Conservation (phyloP, 345 rosid species). For the Excoecaria agallocha region DNA sequence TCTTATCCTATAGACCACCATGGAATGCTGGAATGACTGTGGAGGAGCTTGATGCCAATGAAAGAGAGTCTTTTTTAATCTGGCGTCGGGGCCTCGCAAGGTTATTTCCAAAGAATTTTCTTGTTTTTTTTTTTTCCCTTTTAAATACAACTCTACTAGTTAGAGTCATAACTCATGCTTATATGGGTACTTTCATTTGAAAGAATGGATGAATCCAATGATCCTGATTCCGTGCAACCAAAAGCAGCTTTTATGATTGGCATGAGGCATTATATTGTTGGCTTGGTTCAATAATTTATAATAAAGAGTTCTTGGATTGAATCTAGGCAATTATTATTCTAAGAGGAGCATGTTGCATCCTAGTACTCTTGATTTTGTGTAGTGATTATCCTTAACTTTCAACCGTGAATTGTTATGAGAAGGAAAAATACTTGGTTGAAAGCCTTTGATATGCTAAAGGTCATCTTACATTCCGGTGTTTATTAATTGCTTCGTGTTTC, state of each 20-base stretch:
- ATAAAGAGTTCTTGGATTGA: too few species aligned
- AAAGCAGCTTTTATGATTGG: too few species aligned
- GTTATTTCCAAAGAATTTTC: conserved; percentile 30
- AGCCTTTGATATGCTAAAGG: not conserved
- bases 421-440: not conserved
- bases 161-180: not conserved
- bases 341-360: too few species aligned
- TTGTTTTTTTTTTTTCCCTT: not conserved
- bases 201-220: too few species aligned
- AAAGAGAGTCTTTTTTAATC: conserved; percentile 58
- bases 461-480: not conserved
- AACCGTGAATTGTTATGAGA: not conserved
- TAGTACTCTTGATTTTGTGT: not conserved
- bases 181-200: not conserved
- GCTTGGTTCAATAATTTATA: too few species aligned
- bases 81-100: conserved; percentile 86
- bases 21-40: conserved; percentile 67
- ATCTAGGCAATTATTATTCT: too few species aligned
- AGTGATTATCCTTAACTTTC: not conserved
- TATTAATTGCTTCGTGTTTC: not conserved
- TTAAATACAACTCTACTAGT: not conserved
- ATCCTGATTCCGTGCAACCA: too few species aligned
- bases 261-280: too few species aligned
- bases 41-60: conserved; percentile 71
- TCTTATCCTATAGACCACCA: conserved; percentile 48